Percentiles rank a stretch among this genome's conserved stretches.
Evolutionary conservation across 768 basidiomycete genomes (phyloP).

Genomic region (Suillus decipiens): DNA sequence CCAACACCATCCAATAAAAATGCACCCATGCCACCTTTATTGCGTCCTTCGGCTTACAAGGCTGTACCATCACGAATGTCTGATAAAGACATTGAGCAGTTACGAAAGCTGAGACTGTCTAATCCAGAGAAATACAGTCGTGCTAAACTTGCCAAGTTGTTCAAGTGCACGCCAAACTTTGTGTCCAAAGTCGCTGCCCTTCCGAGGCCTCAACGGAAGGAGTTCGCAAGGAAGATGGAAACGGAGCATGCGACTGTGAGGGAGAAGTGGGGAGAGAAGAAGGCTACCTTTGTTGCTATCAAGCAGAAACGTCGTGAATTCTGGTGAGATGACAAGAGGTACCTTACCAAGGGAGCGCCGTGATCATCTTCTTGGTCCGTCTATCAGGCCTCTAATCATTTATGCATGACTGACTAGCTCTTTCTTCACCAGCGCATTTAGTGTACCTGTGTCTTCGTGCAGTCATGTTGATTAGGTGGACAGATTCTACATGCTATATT

Average conservation of each 20-base stretch:
- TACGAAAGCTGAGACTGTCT: slow-evolving; percentile 56
- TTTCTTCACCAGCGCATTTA: not conserved
- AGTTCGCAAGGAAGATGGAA: slow-evolving; percentile 45
- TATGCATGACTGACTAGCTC: slow-evolving; percentile 5
- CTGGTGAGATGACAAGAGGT: slow-evolving; percentile 51
- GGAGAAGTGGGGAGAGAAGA: slow-evolving; percentile 72
- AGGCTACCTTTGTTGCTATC: slow-evolving; percentile 61
- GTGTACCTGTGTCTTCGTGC: not conserved
- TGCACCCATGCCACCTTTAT: slow-evolving; percentile 48
- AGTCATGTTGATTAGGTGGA: not conserved
- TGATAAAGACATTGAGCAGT: slow-evolving; percentile 53
- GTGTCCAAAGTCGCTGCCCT: slow-evolving; percentile 67
- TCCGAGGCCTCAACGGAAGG: slow-evolving; percentile 48
- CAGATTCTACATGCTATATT: not conserved
- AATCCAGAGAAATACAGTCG: slow-evolving; percentile 65
- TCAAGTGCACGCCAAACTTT: slow-evolving; percentile 70
- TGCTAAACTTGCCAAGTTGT: slow-evolving; percentile 70
- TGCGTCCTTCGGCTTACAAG: slow-evolving; percentile 42
- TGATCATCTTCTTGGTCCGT: not conserved
- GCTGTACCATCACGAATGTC: slow-evolving; percentile 44
- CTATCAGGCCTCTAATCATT: not conserved
- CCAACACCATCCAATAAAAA: slow-evolving; percentile 24
- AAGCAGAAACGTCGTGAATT: slow-evolving; percentile 65
- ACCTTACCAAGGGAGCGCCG: not conserved
- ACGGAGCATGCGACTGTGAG: slow-evolving; percentile 47